phyloP scores from a whole-genome alignment of 306 rosid species.

The Herpetospermum pedunculosum region DNA sequence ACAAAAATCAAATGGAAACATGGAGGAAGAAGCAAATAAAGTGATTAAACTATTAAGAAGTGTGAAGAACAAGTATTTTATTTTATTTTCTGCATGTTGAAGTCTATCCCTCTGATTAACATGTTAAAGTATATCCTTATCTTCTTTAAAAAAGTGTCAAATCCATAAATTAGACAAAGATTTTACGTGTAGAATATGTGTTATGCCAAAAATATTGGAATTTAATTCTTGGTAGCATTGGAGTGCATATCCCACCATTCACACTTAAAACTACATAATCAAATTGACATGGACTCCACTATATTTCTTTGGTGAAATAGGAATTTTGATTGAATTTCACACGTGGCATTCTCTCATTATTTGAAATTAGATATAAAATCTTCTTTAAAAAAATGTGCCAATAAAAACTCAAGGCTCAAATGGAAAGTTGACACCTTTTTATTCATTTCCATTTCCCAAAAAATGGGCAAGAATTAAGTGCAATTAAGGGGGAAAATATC shows the following conservation, averaged over 20 bases:
- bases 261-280: neutral
- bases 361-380: no score
- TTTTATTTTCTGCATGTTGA: no score
- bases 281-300: neutral
- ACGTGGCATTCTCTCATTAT: neutral
- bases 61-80: no score
- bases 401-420: neutral
- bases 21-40: no score
- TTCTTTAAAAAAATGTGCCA: neutral
- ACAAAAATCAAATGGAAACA: no score
- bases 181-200: neutral
- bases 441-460: neutral
- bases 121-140: no score
- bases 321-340: no score
- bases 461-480: neutral
- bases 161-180: neutral
- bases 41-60: no score
- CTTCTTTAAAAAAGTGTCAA: neutral
- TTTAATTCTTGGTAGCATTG: neutral
- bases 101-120: no score
- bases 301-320: neutral
- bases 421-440: neutral
- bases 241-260: neutral
- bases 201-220: no score
- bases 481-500: no score